phyloP scores from a whole-genome alignment of 768 basidiomycete genomes.

The Tylopilus intermedius region DNA sequence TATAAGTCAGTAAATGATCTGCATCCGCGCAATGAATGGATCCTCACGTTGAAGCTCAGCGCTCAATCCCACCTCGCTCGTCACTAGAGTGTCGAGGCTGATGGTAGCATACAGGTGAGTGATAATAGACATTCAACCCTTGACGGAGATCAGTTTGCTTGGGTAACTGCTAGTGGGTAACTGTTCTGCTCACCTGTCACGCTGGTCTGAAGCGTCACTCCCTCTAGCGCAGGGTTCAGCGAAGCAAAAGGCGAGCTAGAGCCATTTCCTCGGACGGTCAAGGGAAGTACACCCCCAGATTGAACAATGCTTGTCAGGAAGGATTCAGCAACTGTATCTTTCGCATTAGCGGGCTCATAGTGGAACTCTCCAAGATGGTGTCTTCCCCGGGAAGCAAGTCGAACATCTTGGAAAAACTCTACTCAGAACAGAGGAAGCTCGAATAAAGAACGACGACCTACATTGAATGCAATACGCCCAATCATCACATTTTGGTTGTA shows the following conservation, averaged over 20 bases:
- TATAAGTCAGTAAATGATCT: neutral
- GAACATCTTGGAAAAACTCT: conserved; percentile 38
- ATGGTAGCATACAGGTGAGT: conserved; percentile 53
- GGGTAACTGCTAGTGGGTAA: neutral
- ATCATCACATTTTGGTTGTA: conserved; percentile 51
- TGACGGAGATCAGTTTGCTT: neutral
- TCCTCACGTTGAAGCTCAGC: conserved; percentile 44
- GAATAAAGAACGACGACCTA: conserved; percentile 27
- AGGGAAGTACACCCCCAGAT: conserved; percentile 40
- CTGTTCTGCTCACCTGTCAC: conserved; percentile 38
- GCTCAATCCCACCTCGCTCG: conserved; percentile 48
- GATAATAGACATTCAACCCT: conserved; percentile 53
- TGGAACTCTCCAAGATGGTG: conserved; percentile 55
- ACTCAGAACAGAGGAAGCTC: neutral
- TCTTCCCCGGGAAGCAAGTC: conserved; percentile 57
- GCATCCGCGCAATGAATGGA: neutral
- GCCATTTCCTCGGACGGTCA: conserved; percentile 57
- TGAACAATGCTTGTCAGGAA: conserved; percentile 62
- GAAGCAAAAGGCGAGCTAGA: conserved; percentile 60
- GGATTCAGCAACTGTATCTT: conserved; percentile 57
- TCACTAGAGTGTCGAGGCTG: conserved; percentile 43
- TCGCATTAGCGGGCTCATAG: conserved; percentile 59
- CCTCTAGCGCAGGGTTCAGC: conserved; percentile 49
- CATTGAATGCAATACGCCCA: conserved; percentile 55
- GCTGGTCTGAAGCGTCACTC: conserved; percentile 47